Percentiles rank a stretch among this genome's conserved stretches.
Conservation (phyloP, 2,329 filamentous ascomycete species). For the Aphanoascus verrucosus region DNA sequence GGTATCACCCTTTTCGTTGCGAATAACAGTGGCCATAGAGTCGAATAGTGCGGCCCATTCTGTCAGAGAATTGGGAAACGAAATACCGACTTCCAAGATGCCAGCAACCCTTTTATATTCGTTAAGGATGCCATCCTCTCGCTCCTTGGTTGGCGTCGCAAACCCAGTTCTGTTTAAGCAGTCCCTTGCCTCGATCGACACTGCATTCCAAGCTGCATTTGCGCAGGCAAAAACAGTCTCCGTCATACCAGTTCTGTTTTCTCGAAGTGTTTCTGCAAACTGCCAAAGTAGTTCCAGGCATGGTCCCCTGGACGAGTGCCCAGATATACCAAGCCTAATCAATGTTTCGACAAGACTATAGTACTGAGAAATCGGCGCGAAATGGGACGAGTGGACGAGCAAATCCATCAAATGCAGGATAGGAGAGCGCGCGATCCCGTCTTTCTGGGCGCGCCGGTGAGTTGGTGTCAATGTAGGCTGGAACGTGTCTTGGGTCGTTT, state of each 20-base stretch:
- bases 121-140: slow-evolving; percentile 41
- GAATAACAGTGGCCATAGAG: slow-evolving; percentile 46
- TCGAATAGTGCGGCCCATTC: slow-evolving; percentile 47
- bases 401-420: slow-evolving; percentile 32
- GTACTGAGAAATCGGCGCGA: slow-evolving; percentile 22
- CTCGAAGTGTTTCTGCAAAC: slow-evolving; percentile 24
- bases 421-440: slow-evolving; percentile 27
- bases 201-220: slow-evolving; percentile 28
- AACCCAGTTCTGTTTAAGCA: slow-evolving; percentile 32
- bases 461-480: slow-evolving; percentile 35
- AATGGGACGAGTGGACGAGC: slow-evolving; percentile 20
- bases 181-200: slow-evolving; percentile 25
- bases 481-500: slow-evolving; percentile 47
- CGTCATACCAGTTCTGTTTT: neutral
- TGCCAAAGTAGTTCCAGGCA: slow-evolving; percentile 32
- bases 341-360: slow-evolving; percentile 22
- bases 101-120: slow-evolving; percentile 60
- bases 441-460: slow-evolving; percentile 22
- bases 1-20: slow-evolving; percentile 56
- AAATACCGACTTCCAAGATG: slow-evolving; percentile 52
- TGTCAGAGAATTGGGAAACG: slow-evolving; percentile 21
- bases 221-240: slow-evolving; percentile 8
- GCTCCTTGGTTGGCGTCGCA: slow-evolving; percentile 31
- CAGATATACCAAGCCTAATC: slow-evolving; percentile 28
- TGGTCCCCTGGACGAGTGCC: slow-evolving; percentile 26